These are phyloP conservation scores for Saccharum spontaneum DNA, from an alignment of 176 grass and related monocot genomes.

Conservation along the genomic window DNA sequence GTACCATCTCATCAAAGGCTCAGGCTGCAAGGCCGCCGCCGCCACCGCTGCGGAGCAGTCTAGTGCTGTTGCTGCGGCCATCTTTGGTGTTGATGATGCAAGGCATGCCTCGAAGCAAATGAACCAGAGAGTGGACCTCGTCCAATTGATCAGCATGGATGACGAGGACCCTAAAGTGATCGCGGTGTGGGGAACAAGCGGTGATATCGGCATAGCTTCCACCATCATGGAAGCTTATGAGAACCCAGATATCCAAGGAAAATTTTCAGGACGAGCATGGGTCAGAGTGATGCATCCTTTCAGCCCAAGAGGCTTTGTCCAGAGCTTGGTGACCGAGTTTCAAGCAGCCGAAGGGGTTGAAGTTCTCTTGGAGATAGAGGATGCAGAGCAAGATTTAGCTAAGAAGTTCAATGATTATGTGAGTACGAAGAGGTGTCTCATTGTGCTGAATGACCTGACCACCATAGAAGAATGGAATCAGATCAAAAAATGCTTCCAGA, in stretches of 20 bases:
- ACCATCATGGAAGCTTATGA: neutral
- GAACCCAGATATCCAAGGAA: neutral
- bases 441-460: constrained; percentile 21
- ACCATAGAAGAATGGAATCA: constrained; percentile 9
- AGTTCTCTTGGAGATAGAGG: neutral
- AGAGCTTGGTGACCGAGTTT: constrained; percentile 2
- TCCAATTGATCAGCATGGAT: neutral
- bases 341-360: neutral
- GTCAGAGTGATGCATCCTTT: constrained; percentile 22
- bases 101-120: neutral
- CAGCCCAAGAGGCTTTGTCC: neutral
- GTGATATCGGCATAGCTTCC: neutral
- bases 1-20: neutral
- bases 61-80: neutral
- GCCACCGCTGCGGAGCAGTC: neutral
- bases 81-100: neutral
- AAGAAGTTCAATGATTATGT: too few relatives aligned
- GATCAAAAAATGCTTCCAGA: neutral
- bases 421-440: neutral
- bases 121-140: neutral
- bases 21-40: neutral
- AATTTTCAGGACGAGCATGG: constrained; percentile 30
- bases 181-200: neutral
- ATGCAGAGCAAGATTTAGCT: too few relatives aligned
- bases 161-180: neutral